These are phyloP conservation scores for Rhodofomes roseus DNA, from an alignment of 1,284 basidiomycete genomes.

Conservation along the genomic window DNA sequence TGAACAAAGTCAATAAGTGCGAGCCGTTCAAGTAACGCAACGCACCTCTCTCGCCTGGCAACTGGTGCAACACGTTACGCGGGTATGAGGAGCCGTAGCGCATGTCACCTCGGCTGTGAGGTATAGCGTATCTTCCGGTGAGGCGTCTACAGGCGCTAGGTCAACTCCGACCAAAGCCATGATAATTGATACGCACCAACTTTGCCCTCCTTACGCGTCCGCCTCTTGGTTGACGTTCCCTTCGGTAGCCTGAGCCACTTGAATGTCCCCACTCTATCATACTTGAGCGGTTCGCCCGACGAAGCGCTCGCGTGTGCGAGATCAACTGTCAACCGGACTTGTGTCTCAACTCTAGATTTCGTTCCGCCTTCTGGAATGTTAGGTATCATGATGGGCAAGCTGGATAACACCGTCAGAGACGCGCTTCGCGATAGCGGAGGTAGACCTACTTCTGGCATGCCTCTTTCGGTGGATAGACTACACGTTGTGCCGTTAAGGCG, in stretches of 20 bases:
- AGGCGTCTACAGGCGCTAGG: conserved; percentile 49
- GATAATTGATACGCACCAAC: conserved; percentile 48
- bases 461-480: conserved; percentile 67
- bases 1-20: conserved; percentile 8
- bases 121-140: conserved; percentile 67
- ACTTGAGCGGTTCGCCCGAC: conserved; percentile 52
- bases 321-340: conserved; percentile 79
- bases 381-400: conserved; percentile 76
- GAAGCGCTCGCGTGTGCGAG: conserved; percentile 66
- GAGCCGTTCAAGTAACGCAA: conserved; percentile 31
- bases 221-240: conserved; percentile 78
- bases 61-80: conserved; percentile 78
- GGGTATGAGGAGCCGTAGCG: conserved; percentile 73
- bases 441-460: conserved; percentile 64
- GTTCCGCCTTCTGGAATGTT: conserved; percentile 82
- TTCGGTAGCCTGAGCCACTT: conserved; percentile 77
- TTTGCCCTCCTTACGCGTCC: conserved; percentile 83
- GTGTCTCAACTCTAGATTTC: conserved; percentile 94
- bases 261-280: conserved; percentile 78
- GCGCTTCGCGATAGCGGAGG: conserved; percentile 1
- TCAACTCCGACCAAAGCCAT: conserved; percentile 6
- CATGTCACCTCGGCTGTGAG: conserved; percentile 68
- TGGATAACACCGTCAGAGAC: conserved; percentile 23
- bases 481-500: conserved; percentile 45
- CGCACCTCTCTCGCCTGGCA: conserved; percentile 82